phyloP scores from a whole-genome alignment of 2,329 filamentous ascomycete species.

The Aspergillus jensenii region DNA sequence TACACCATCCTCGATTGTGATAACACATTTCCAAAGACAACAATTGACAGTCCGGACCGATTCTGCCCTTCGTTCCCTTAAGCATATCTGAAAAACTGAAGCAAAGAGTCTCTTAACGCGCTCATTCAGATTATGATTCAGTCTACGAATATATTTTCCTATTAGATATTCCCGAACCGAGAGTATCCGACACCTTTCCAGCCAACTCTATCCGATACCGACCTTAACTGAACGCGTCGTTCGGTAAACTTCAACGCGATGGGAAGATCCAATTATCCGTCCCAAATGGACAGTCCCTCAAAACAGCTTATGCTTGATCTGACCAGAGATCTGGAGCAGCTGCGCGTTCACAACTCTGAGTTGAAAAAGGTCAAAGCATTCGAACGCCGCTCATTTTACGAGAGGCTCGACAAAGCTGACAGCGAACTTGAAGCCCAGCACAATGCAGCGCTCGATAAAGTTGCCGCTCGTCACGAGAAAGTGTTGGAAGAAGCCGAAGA shows the following conservation, averaged over 20 bases:
- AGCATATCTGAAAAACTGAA: no score
- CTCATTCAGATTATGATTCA: not conserved
- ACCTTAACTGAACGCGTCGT: not conserved
- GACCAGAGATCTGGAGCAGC: conserved; percentile 40
- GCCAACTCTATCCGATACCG: not conserved
- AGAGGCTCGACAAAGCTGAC: conserved; percentile 62
- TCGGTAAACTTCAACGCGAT: conserved; percentile 19
- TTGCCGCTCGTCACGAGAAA: conserved; percentile 65
- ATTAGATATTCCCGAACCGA: not conserved
- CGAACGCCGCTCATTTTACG: conserved; percentile 49
- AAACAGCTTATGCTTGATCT: conserved; percentile 43
- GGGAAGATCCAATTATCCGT: conserved; percentile 28
- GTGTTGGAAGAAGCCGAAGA: conserved; percentile 59
- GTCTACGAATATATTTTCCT: not conserved
- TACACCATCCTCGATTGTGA: not conserved
- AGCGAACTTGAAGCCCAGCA: conserved; percentile 64
- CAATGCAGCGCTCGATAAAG: conserved; percentile 64
- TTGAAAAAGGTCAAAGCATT: conserved; percentile 45
- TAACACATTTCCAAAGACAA: not conserved
- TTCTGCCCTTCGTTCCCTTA: no score
- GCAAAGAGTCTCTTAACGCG: no score
- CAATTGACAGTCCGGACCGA: no score
- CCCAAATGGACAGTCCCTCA: conserved; percentile 40
- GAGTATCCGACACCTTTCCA: not conserved
- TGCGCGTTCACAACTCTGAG: conserved; percentile 43